phyloP scores from a whole-genome alignment of 768 basidiomycete genomes.

The Exsudoporus frostii region DNA sequence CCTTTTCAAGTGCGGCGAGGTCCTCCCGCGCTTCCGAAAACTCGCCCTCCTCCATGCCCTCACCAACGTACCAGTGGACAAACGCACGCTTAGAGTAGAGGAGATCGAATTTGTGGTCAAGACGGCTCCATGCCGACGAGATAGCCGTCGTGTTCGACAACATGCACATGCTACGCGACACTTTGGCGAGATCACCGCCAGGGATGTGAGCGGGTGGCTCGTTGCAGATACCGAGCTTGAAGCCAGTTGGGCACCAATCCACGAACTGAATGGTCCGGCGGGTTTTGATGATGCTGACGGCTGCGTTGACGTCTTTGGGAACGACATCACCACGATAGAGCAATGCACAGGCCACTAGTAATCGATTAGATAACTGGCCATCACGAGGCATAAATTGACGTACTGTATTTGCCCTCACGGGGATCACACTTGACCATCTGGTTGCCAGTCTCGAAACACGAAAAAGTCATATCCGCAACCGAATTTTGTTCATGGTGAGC shows the following conservation, averaged over 20 bases:
- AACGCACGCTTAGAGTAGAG: constrained; percentile 66
- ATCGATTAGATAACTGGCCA: not conserved
- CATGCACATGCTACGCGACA: constrained; percentile 75
- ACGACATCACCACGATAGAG: constrained; percentile 77
- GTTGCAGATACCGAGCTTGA: constrained; percentile 78
- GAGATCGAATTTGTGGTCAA: constrained; percentile 78
- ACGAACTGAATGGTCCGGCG: constrained; percentile 78
- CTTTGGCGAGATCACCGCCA: constrained; percentile 74
- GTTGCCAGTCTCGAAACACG: constrained; percentile 75
- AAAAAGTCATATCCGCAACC: constrained; percentile 97
- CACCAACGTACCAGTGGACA: constrained; percentile 66
- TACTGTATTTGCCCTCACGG: constrained; percentile 75
- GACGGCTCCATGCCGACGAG: constrained; percentile 68
- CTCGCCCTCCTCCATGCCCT: constrained; percentile 90
- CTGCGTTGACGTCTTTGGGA: constrained; percentile 75
- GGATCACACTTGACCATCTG: constrained; percentile 83
- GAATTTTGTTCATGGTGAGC: constrained; percentile 97
- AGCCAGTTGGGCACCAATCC: constrained; percentile 78
- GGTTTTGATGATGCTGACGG: constrained; percentile 71
- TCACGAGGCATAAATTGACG: constrained; percentile 13
- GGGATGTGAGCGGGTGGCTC: constrained; percentile 74
- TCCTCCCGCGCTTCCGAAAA: constrained; percentile 99
- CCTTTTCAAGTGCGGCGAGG: constrained; percentile 98
- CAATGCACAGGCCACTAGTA: constrained; percentile 61
- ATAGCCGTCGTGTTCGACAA: constrained; percentile 73